Evolutionary conservation across 495 filamentous ascomycete species (phyloP), one percentile per base, ranked within the genome.

Genomic region (Penicillium diatomitis): DNA sequence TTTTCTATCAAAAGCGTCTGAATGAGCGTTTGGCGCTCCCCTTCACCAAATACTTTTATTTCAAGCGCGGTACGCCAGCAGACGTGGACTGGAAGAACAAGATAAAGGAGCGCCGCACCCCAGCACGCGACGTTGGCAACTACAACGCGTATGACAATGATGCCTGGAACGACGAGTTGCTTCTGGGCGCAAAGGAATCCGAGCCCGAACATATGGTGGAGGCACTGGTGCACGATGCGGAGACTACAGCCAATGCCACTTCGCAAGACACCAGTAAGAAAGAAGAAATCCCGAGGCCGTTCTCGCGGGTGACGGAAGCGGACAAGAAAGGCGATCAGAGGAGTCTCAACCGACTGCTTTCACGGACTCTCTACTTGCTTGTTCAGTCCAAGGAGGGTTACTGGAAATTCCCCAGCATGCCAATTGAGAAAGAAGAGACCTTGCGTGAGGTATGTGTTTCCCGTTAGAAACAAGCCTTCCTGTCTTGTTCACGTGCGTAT

Each of bases 1-100:
- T 83, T 74, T 87, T 97, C 65, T 99, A 99, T 73, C 92, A 99
- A 70, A 87, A 88, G 51, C 89, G 92, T 8, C 77, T 99, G 46
- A 95, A 99, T 68, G 92, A 99, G 72, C 88, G 92, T 8, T 75
- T 96, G 32, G 80, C 82, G 8, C 76, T 91, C 6, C 90, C 91
- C 2, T 99, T 99, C 72, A 86, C 84, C 11, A 80, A 85, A 45
- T 89, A 87, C 64, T 92, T 96, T 69, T 99, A 95, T 78, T 95
- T 89, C 84, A 95, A 94, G 75, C 84, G 83, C 53, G 88, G 85
- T 57, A 94, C 90, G 0, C 83, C 88, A 0, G 72, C 79, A 5
- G 88, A 95, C 55, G 71, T 85, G 28, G 92, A 96, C 67, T 97
- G 88, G 88, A 87, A 91, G 67, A 77, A 85, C 59, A 95, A 96